Percentiles rank a stretch among this genome's conserved stretches.
phyloP scores from a whole-genome alignment of 139 green algal species.

The Chlorella sp. region DNA sequence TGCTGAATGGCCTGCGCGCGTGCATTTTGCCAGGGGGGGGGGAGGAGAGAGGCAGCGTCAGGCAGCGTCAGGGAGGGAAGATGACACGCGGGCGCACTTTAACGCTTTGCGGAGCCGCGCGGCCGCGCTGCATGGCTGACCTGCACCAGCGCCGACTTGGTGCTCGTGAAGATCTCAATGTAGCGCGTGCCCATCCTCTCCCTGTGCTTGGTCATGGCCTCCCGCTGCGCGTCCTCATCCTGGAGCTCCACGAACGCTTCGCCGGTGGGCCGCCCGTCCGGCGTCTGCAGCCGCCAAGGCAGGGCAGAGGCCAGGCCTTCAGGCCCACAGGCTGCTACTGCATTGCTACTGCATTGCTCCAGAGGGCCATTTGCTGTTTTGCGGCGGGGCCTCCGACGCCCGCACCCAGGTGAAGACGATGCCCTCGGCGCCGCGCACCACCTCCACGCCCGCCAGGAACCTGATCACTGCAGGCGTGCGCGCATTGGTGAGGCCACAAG shows the following conservation, averaged over 20 bases:
- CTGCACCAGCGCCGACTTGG: conserved; percentile 17
- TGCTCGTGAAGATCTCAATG: conserved; percentile 73
- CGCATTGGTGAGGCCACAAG: no score
- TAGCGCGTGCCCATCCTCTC: conserved; percentile 62
- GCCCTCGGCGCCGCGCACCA: conserved; percentile 45
- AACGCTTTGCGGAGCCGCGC: no score
- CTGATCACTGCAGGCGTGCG: conserved; percentile 13
- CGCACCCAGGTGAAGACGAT: conserved; percentile 61
- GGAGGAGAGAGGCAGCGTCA: no score
- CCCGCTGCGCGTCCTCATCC: conserved; percentile 38
- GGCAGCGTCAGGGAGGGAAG: no score
- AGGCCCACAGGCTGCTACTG: no score
- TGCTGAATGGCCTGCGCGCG: conserved; percentile 29
- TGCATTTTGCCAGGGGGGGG: no score
- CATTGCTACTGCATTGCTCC: no score
- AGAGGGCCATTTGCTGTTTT: neutral
- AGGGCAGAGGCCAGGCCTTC: no score
- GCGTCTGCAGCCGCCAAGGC: conserved; percentile 17
- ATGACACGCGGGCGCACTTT: no score
- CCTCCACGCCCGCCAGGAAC: conserved; percentile 63
- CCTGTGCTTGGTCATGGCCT: conserved; percentile 62
- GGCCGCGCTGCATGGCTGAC: neutral
- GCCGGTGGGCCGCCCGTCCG: conserved; percentile 72
- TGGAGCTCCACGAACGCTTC: conserved; percentile 81
- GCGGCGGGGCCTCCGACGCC: neutral